Conservation (phyloP, 108 stramenopile species). For the Thalassiosira profunda region DNA sequence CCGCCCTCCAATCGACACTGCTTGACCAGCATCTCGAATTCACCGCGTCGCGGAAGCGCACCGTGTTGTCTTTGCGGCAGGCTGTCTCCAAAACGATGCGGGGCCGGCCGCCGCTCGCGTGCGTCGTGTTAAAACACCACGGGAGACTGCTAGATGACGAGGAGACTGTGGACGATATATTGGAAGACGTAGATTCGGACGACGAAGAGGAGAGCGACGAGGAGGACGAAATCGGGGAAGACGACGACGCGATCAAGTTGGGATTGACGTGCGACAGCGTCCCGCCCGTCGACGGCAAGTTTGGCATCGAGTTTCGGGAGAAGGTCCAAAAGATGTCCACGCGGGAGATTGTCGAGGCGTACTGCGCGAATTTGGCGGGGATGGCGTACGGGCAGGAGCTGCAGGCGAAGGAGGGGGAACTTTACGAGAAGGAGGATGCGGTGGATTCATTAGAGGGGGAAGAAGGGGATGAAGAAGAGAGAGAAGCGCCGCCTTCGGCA, state of each 20-base stretch:
- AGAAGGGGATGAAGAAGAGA: slow-evolving; percentile 7
- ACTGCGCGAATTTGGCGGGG: slow-evolving; percentile 71
- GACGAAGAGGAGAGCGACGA: slow-evolving; percentile 69
- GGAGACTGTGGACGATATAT: slow-evolving; percentile 64
- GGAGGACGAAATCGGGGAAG: slow-evolving; percentile 61
- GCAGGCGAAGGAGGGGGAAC: slow-evolving; percentile 20
- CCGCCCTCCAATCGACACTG: slow-evolving; percentile 51
- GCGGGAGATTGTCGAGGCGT: slow-evolving; percentile 71
- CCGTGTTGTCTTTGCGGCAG: slow-evolving; percentile 59
- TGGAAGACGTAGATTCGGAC: slow-evolving; percentile 50
- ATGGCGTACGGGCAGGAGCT: slow-evolving; percentile 37
- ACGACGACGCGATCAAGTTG: slow-evolving; percentile 31
- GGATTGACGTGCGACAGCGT: slow-evolving; percentile 63
- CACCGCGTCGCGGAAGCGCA: slow-evolving; percentile 60
- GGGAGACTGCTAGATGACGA: slow-evolving; percentile 65
- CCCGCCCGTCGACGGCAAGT: slow-evolving; percentile 82
- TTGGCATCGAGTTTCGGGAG: slow-evolving; percentile 60
- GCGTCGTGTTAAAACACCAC: slow-evolving; percentile 47
- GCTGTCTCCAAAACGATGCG: slow-evolving; percentile 60
- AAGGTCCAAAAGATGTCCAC: slow-evolving; percentile 52
- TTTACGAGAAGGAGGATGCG: slow-evolving; percentile 3
- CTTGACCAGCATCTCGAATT: slow-evolving; percentile 73
- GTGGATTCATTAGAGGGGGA: not conserved
- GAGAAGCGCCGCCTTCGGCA: slow-evolving; percentile 14
- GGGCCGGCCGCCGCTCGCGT: slow-evolving; percentile 61